Base-by-base conservation (phyloP, 2,329 filamentous ascomycete species). In the Fusarium sarcochroum region DNA sequence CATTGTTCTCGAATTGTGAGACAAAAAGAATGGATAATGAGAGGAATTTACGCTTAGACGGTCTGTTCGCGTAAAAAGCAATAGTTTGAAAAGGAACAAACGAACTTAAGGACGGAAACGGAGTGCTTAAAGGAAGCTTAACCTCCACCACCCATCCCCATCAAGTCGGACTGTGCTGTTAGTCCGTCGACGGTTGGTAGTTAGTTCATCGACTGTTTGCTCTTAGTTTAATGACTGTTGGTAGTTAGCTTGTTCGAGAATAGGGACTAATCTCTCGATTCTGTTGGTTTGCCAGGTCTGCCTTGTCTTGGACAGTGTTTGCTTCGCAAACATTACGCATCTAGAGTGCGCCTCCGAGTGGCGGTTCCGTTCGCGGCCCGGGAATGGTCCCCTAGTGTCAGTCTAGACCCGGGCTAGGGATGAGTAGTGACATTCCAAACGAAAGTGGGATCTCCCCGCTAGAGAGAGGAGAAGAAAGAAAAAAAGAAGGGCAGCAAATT, bases 361-460 rank as follows among this genome's bases (percentile, higher is more conserved):
- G 18, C 21, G 37, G 53, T 25, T 41, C 53, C 46, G 47, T 57
- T 8, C 41, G 46, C 46, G 27, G 20, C 25, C 37, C 20, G 37
- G 47, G 37, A 27, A 14, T 23, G 46, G 47, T 57, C 18, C 37
- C 27, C 53, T 57, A 52, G 53, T 27, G 53, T n/a, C n/a, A 52
- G 53, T 57, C 46, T 57, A 52, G 46, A 42, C 27, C 10, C 18
- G 5, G 5, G 35, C 20, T 32, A 25, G 53, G 34, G 53, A n/a
- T n/a, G 46, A 27, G 10, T 17, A 14, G 20, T 15, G 53, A 18
- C n/a, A 50, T 56, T 25, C 9, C 25, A 34, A 52, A 52, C 34
- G 51, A 57, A 57, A 57, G 53, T 57, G 53, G 53, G 44, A 52
- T 48, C 18, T 25, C 18, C 32, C 10, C 30, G 53, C n/a, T 46